Percentiles rank a stretch among this genome's conserved stretches.
These are phyloP conservation scores for Fusarium drepaniforme DNA, from an alignment of 2,329 filamentous ascomycete species.

Conservation along the genomic window DNA sequence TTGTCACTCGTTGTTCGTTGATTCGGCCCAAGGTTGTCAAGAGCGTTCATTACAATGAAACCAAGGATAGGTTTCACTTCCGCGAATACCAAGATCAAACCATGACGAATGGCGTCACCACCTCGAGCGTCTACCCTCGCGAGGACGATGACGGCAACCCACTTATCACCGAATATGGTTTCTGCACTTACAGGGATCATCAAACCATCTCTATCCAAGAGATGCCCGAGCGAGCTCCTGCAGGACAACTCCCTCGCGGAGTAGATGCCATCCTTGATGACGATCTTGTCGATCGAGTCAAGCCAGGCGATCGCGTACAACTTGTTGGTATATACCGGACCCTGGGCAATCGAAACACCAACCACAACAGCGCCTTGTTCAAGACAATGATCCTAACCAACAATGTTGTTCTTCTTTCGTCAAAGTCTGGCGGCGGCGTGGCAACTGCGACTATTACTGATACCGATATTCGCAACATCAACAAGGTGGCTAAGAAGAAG, in stretches of 20 bases:
- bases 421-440: conserved; percentile 94
- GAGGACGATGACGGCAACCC: conserved; percentile 95
- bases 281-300: conserved; percentile 93
- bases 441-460: conserved; percentile 94
- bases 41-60: conserved; percentile 96
- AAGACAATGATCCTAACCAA: conserved; percentile 95
- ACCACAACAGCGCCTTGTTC: conserved; percentile 91
- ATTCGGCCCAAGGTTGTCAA: conserved; percentile 98
- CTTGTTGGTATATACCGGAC: conserved; percentile 97
- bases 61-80: conserved; percentile 86
- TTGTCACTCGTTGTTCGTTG: conserved; percentile 95
- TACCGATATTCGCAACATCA: conserved; percentile 98
- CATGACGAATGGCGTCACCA: conserved; percentile 92
- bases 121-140: conserved; percentile 92
- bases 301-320: conserved; percentile 96
- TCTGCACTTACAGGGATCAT: conserved; percentile 95
- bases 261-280: conserved; percentile 98
- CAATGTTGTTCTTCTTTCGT: conserved; percentile 93
- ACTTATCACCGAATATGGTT: conserved; percentile 94
- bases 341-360: conserved; percentile 92
- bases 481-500: conserved; percentile 95
- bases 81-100: conserved; percentile 96
- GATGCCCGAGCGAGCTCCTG: conserved; percentile 97
- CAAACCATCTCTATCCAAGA: conserved; percentile 99
- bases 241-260: conserved; percentile 92